Conservation (phyloP, 2,329 filamentous ascomycete species). For the Calycina marina region DNA sequence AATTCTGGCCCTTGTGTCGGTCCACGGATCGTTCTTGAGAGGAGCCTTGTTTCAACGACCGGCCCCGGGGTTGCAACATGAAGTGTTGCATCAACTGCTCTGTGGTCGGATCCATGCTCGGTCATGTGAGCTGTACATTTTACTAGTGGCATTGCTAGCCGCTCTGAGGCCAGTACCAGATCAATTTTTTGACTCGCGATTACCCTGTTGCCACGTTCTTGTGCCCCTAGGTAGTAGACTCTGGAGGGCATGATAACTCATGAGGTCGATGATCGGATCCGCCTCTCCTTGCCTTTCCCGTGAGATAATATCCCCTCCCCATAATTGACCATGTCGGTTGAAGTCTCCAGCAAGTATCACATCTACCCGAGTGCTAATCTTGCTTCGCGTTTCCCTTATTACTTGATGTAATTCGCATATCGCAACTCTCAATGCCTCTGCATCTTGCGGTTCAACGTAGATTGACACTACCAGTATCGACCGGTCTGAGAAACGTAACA, state of each 20-base stretch:
- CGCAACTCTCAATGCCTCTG: no score
- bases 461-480: not conserved
- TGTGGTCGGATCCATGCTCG: slow-evolving; percentile 21
- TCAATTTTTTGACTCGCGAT: slow-evolving; percentile 16
- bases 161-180: slow-evolving; percentile 14
- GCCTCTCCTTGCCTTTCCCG: slow-evolving; percentile 24
- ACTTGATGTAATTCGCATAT: no score
- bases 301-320: slow-evolving; percentile 18
- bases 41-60: slow-evolving; percentile 5
- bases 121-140: slow-evolving; percentile 9
- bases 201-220: slow-evolving; percentile 21
- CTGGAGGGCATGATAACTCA: slow-evolving; percentile 16
- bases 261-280: slow-evolving; percentile 24
- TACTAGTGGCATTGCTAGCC: slow-evolving; percentile 10
- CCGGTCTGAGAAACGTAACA: not conserved
- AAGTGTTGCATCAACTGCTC: slow-evolving; percentile 21
- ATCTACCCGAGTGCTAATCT: slow-evolving; percentile 11
- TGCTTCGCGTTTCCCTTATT: slow-evolving; percentile 11
- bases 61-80: slow-evolving; percentile 6
- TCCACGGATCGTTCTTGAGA: slow-evolving; percentile 20
- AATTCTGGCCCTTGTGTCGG: slow-evolving; percentile 10
- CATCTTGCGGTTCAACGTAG: not conserved
- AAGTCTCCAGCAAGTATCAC: slow-evolving; percentile 6
- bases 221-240: slow-evolving; percentile 24
- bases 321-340: slow-evolving; percentile 18